Conservation (phyloP, 2,329 filamentous ascomycete species). For the Thielaviopsis musarum region DNA sequence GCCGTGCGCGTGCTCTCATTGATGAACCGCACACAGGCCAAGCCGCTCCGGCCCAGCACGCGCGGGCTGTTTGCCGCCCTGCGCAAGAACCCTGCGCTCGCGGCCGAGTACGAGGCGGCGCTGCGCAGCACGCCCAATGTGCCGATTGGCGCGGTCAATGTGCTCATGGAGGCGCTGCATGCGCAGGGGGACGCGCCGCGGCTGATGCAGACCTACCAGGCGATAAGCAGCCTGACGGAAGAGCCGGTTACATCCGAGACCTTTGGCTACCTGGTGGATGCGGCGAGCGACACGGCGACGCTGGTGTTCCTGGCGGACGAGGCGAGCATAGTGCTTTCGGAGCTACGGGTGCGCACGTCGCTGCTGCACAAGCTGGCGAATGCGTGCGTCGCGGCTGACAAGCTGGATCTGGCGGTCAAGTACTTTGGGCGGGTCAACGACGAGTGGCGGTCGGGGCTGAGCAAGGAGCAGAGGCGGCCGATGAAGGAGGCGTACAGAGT, state of each 20-base stretch:
- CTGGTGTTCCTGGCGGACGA: constrained; percentile 10
- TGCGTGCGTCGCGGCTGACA: constrained; percentile 17
- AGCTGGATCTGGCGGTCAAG: constrained; percentile 20
- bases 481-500: constrained; percentile 10
- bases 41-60: constrained; percentile 42
- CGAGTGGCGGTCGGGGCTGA: constrained; percentile 1
- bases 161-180: constrained; percentile 20
- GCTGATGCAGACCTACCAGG: constrained; percentile 13
- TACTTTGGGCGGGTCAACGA: constrained; percentile 6
- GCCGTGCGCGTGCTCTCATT: constrained; percentile 56
- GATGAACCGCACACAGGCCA: constrained; percentile 49
- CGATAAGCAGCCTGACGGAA: constrained; percentile 12
- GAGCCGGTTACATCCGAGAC: constrained; percentile 13
- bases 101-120: constrained; percentile 34
- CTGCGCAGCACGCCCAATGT: constrained; percentile 29
- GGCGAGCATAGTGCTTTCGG: constrained; percentile 1
- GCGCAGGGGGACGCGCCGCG: constrained; percentile 9
- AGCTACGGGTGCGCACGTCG: constrained; percentile 6
- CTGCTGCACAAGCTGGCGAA: constrained; percentile 16
- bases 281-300: not conserved
- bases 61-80: constrained; percentile 44
- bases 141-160: constrained; percentile 22
- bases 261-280: constrained; percentile 7
- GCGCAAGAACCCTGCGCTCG: constrained; percentile 25
- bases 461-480: not conserved